These are phyloP conservation scores for Talaromyces liani DNA, from an alignment of 495 filamentous ascomycete genomes.

Conservation along the genomic window DNA sequence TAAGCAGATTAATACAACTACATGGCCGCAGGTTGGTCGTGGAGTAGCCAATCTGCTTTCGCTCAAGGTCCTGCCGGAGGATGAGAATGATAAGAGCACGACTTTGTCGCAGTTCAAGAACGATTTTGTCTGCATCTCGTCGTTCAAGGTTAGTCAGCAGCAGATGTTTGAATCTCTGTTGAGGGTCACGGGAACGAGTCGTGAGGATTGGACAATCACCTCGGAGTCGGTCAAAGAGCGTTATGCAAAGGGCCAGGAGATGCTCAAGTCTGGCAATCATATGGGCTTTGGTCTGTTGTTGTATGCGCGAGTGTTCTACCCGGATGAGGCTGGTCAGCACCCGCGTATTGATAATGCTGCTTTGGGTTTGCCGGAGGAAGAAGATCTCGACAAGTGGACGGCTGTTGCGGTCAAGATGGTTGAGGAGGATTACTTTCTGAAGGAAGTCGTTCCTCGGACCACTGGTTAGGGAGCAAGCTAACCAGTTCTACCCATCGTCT, in stretches of 20 bases:
- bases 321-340: constrained; percentile 29
- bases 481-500: too few relatives aligned
- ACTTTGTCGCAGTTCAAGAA: constrained; percentile 31
- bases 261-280: constrained; percentile 32
- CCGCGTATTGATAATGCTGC: constrained; percentile 30
- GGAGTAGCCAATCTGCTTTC: constrained; percentile 35
- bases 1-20: constrained; percentile 29
- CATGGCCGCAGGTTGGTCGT: constrained; percentile 36
- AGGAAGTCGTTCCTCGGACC: neutral
- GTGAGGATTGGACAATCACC: constrained; percentile 49
- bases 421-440: constrained; percentile 6
- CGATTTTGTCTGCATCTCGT: constrained; percentile 32
- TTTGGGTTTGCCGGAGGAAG: constrained; percentile 44
- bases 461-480: neutral
- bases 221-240: constrained; percentile 34
- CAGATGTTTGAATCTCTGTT: constrained; percentile 46
- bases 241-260: constrained; percentile 29
- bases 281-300: constrained; percentile 42
- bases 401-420: constrained; percentile 19
- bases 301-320: constrained; percentile 46
- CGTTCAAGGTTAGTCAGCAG: constrained; percentile 41
- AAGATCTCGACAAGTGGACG: constrained; percentile 52
- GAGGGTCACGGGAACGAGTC: constrained; percentile 44
- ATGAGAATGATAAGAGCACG: constrained; percentile 28
- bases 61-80: constrained; percentile 37